Percentiles rank a stretch among this genome's conserved stretches.
phyloP scores from a whole-genome alignment of 2,329 filamentous ascomycete genomes.

The Cercospora berteroae region DNA sequence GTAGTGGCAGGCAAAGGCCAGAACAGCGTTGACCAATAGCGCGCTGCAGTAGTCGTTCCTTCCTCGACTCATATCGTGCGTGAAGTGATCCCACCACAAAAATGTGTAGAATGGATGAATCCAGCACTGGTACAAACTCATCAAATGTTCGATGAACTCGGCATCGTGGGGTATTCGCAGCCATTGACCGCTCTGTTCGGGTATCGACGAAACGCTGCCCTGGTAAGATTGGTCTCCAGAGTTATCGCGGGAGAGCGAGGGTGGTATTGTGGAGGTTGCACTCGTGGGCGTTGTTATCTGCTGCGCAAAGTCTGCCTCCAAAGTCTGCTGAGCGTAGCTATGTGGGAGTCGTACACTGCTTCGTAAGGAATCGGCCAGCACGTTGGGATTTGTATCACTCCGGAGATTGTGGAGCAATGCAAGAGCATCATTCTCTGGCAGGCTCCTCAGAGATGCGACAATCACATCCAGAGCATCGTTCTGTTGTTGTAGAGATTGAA shows the following conservation, averaged over 20 bases:
- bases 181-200: slow-evolving; percentile 27
- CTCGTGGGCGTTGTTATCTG: slow-evolving; percentile 27
- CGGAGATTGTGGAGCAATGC: slow-evolving; percentile 46
- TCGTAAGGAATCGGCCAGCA: slow-evolving; percentile 43
- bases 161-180: slow-evolving; percentile 36
- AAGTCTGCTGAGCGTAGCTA: slow-evolving; percentile 33
- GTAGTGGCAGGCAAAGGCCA: slow-evolving; percentile 39
- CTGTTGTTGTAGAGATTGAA: slow-evolving; percentile 39
- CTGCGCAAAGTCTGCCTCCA: slow-evolving; percentile 37
- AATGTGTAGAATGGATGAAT: slow-evolving; percentile 73
- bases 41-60: slow-evolving; percentile 65
- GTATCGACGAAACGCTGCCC: slow-evolving; percentile 4
- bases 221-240: slow-evolving; percentile 21
- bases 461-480: slow-evolving; percentile 43
- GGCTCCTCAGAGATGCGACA: slow-evolving; percentile 44
- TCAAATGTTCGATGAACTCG: slow-evolving; percentile 38
- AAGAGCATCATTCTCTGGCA: slow-evolving; percentile 47
- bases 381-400: slow-evolving; percentile 41
- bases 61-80: slow-evolving; percentile 62
- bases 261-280: slow-evolving; percentile 12
- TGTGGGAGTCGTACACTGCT: slow-evolving; percentile 41
- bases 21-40: slow-evolving; percentile 38
- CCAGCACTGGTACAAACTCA: slow-evolving; percentile 50
- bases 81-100: slow-evolving; percentile 68
- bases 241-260: slow-evolving; percentile 18